Evolutionary conservation across 148 eudicot genomes (phyloP), one percentile per base, ranked within the genome.

Genomic region (Bassia scoparia): DNA sequence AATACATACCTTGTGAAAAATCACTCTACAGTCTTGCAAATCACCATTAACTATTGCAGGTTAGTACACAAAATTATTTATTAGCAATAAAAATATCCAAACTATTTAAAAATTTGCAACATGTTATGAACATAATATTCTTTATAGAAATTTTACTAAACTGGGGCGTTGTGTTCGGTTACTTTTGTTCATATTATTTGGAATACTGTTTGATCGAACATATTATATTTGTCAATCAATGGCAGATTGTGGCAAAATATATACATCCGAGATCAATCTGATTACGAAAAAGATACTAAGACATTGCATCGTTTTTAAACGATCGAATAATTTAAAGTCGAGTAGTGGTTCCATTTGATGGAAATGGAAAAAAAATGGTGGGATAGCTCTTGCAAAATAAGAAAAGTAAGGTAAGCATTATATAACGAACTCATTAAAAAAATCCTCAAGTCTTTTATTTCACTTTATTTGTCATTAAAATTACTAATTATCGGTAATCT

Each of bases 341-440:
- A 70, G 96, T 37, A 84, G 85, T 54, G 97, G 97, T 44, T 73
- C 75, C 21, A 78, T 92, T n/a, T 23, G 77, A 88, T 66, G 97
- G 97, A 1, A 90, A 92, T 76, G 97, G 96, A 9, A 71, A 78
- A n/a, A 21, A 81, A 82, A 20, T 92, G 97, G 96, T 92, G 97
- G 96, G 49, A 83, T 61, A 90, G 88, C 49, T 88, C 96, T 33
- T 92, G 97, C 85, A 93, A 90, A 85, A 76, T 82, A 65, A 90
- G 69, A 78, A 84, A 53, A 41, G 77, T 15, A 81, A 61, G 30
- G 95, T 89, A 83, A 84, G 83, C n/a, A 16, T 55, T 4, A 10
- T 5, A 37, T n/a, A 5, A 37, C 9, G 43, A 37, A 37, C 7
- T 37, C 9, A 37, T 37, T 10, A 6, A 37, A 37, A 37, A 6